Evolutionary conservation across 305 asterid genomes (phyloP).

Genomic region (Rubia tinctorum): DNA sequence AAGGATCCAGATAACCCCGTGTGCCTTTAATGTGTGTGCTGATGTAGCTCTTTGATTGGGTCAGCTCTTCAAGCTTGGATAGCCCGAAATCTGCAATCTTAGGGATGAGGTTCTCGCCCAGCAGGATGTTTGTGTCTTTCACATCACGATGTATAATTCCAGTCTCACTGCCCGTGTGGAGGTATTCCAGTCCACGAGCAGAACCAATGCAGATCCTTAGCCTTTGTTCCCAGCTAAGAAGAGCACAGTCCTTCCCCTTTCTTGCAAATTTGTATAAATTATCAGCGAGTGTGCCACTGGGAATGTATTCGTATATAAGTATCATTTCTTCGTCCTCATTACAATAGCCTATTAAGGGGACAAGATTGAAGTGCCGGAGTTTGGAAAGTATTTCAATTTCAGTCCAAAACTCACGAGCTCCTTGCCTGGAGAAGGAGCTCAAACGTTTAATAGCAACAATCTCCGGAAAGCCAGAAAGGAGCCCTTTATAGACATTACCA

Average conservation of each 20-base stretch:
- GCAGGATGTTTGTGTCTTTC: conserved; percentile 23
- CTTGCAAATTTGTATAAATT: conserved; percentile 38
- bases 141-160: conserved; percentile 25
- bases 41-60: background rate
- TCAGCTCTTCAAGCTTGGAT: conserved; percentile 11
- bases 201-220: conserved; percentile 22
- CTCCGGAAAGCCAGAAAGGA: conserved; percentile 16
- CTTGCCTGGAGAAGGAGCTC: conserved; percentile 38
- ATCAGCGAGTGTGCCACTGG: conserved; percentile 27
- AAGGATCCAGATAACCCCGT: conserved; percentile 20
- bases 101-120: conserved; percentile 15
- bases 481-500: conserved; percentile 65
- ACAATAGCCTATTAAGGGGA: conserved; percentile 66
- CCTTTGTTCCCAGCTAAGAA: conserved; percentile 22
- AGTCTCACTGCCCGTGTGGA: conserved; percentile 14
- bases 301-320: conserved; percentile 21
- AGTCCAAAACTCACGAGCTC: conserved; percentile 53
- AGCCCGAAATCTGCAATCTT: conserved; percentile 27
- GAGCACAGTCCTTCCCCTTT: conserved; percentile 41
- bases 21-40: conserved; percentile 23
- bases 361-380: conserved; percentile 50
- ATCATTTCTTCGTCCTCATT: conserved; percentile 44
- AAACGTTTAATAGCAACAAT: conserved; percentile 51
- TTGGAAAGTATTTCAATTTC: conserved; percentile 56
- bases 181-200: conserved; percentile 23